Conservation (phyloP, 2,329 filamentous ascomycete species). For the Colletotrichum aenigma region DNA sequence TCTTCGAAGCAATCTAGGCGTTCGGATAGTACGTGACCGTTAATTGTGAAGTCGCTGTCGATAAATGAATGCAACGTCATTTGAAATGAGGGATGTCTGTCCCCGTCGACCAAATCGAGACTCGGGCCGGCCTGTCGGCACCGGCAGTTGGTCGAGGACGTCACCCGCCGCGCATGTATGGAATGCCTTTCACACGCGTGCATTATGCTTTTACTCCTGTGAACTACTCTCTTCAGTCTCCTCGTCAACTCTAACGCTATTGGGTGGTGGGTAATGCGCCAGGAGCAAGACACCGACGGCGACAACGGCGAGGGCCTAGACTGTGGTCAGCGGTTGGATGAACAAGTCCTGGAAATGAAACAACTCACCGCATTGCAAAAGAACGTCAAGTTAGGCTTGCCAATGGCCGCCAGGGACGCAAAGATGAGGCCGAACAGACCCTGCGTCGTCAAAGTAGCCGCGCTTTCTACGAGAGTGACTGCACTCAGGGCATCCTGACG, state of each 20-base stretch:
- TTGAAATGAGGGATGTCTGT: too few species aligned
- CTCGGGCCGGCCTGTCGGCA: not conserved
- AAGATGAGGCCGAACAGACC: constrained; percentile 72
- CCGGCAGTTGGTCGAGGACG: not conserved
- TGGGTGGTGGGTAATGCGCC: constrained; percentile 47
- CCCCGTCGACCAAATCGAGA: not conserved
- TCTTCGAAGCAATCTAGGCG: not conserved
- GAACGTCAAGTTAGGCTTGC: constrained; percentile 67
- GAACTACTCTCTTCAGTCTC: not conserved
- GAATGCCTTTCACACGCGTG: not conserved
- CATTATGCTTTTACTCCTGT: not conserved
- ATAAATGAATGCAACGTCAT: not conserved
- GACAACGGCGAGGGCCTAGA: constrained; percentile 57
- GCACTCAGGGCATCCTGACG: constrained; percentile 71
- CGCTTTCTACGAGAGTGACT: constrained; percentile 73
- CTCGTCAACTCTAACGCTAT: constrained; percentile 43
- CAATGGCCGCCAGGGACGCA: constrained; percentile 63
- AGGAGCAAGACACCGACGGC: constrained; percentile 49
- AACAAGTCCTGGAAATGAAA: not conserved
- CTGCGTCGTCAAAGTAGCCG: constrained; percentile 66
- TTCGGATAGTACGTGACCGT: not conserved
- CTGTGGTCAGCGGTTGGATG: constrained; percentile 12
- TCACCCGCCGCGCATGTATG: not conserved
- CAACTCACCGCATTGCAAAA: constrained; percentile 66
- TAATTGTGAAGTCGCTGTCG: not conserved